phyloP scores from a whole-genome alignment of 2,329 filamentous ascomycete species.

The Talaromyces sp. region DNA sequence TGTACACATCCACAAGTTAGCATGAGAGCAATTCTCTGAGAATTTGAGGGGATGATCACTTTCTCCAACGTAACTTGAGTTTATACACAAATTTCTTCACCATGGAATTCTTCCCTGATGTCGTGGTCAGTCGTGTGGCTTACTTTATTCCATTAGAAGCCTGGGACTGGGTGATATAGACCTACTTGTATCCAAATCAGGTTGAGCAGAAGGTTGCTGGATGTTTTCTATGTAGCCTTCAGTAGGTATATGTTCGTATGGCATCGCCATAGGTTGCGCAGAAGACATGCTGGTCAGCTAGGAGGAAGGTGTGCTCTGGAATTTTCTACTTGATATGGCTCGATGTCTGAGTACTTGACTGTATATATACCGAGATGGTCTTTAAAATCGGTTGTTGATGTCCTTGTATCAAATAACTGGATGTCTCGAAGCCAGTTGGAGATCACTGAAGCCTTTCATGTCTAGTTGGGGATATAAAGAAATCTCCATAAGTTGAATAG shows the following conservation, averaged over 20 bases:
- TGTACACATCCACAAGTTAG: not conserved
- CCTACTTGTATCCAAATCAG: not conserved
- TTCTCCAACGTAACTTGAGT: not conserved
- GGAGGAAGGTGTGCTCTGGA: not conserved
- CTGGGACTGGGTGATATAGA: not conserved
- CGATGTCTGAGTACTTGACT: not conserved
- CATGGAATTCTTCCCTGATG: not conserved
- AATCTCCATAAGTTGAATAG: not conserved
- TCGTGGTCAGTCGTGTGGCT: not conserved
- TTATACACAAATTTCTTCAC: not conserved
- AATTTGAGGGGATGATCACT: not conserved
- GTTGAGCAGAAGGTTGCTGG: not conserved
- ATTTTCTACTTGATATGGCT: not conserved
- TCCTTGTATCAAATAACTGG: not conserved
- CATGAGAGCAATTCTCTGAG: not conserved
- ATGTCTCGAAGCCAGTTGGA: not conserved
- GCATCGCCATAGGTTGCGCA: not conserved
- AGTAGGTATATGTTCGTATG: not conserved
- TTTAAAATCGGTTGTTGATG: not conserved
- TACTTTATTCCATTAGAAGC: not conserved
- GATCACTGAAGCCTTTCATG: not conserved
- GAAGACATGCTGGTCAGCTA: not conserved
- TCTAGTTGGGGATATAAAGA: not conserved
- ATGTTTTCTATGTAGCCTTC: not conserved
- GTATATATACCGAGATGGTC: not conserved